phyloP scores from a whole-genome alignment of 768 basidiomycete genomes.

The Mycena albidolilacea region DNA sequence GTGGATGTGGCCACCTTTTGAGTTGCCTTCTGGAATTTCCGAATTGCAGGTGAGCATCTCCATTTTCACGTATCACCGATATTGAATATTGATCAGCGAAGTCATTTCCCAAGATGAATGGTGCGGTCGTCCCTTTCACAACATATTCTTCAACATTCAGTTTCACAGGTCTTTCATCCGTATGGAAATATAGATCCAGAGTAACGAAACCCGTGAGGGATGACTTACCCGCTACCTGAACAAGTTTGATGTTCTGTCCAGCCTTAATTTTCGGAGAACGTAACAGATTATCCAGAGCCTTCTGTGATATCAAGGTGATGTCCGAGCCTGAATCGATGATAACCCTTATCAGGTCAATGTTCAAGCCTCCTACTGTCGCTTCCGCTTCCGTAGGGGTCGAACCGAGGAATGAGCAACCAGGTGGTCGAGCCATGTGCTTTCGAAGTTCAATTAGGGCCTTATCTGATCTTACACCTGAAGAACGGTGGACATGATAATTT shows the following conservation, averaged over 20 bases:
- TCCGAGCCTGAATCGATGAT: slow-evolving; percentile 53
- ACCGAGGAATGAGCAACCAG: slow-evolving; percentile 52
- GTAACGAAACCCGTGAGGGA: slow-evolving; percentile 48
- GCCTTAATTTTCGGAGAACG: slow-evolving; percentile 38
- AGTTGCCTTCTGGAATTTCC: slow-evolving; percentile 6
- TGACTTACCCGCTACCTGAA: slow-evolving; percentile 51
- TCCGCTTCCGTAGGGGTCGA: slow-evolving; percentile 43
- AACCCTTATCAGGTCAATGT: slow-evolving; percentile 22
- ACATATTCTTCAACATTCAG: slow-evolving; percentile 50
- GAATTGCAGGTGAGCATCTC: slow-evolving; percentile 11
- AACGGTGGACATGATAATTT: slow-evolving; percentile 4
- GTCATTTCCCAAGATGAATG: slow-evolving; percentile 51
- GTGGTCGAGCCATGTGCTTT: slow-evolving; percentile 43
- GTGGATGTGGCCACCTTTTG: slow-evolving; percentile 11
- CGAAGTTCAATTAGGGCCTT: slow-evolving; percentile 38
- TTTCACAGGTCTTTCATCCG: slow-evolving; percentile 41
- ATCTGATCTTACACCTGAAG: background rate
- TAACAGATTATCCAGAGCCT: slow-evolving; percentile 23
- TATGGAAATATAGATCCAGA: slow-evolving; percentile 45
- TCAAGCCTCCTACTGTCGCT: slow-evolving; percentile 19
- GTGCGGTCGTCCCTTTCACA: slow-evolving; percentile 47
- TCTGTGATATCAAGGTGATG: slow-evolving; percentile 52
- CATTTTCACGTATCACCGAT: slow-evolving; percentile 44
- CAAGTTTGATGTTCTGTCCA: slow-evolving; percentile 49
- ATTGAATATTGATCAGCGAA: slow-evolving; percentile 51